Percentiles rank a stretch among this genome's conserved stretches.
These are phyloP conservation scores for Elsinoe perseae DNA, from an alignment of 2,329 filamentous ascomycete genomes.

Conservation along the genomic window DNA sequence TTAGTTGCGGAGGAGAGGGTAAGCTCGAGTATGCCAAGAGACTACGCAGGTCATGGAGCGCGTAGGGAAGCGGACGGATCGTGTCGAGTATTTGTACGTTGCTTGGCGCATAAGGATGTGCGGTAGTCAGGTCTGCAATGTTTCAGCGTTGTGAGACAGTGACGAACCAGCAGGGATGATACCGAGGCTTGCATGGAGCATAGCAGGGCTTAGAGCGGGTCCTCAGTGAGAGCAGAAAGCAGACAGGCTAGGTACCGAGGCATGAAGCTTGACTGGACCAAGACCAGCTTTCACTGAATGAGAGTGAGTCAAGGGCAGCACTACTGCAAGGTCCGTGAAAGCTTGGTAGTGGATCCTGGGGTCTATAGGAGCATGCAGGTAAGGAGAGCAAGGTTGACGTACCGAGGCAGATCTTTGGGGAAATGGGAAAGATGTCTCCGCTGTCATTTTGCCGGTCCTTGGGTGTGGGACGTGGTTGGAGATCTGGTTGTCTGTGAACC, in stretches of 20 bases:
- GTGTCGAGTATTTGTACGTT: slow-evolving; percentile 6
- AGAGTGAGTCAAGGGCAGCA: slow-evolving; percentile 7
- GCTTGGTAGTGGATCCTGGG: slow-evolving; percentile 11
- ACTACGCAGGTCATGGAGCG: slow-evolving; percentile 8
- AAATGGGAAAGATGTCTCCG: neutral
- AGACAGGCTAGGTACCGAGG: slow-evolving; percentile 6
- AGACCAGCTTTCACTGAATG: neutral
- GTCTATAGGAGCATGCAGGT: slow-evolving; percentile 7
- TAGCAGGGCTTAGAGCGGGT: neutral
- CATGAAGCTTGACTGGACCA: slow-evolving; percentile 11
- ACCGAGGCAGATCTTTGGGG: slow-evolving; percentile 6
- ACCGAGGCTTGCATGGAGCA: slow-evolving; percentile 9
- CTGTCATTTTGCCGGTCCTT: neutral
- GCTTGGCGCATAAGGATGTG: neutral
- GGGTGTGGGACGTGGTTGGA: too few relatives aligned
- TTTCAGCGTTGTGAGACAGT: neutral
- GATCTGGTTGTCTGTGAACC: neutral
- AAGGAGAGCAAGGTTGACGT: neutral
- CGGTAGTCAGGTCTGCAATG: neutral
- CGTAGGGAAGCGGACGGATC: slow-evolving; percentile 6
- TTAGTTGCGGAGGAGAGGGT: neutral
- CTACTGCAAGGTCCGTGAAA: slow-evolving; percentile 14
- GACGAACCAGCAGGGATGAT: neutral
- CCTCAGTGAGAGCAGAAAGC: neutral
- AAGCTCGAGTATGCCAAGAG: slow-evolving; percentile 11